Evolutionary conservation across 306 rosid genomes (phyloP).

Genomic region (Cyamopsis tetragonoloba): DNA sequence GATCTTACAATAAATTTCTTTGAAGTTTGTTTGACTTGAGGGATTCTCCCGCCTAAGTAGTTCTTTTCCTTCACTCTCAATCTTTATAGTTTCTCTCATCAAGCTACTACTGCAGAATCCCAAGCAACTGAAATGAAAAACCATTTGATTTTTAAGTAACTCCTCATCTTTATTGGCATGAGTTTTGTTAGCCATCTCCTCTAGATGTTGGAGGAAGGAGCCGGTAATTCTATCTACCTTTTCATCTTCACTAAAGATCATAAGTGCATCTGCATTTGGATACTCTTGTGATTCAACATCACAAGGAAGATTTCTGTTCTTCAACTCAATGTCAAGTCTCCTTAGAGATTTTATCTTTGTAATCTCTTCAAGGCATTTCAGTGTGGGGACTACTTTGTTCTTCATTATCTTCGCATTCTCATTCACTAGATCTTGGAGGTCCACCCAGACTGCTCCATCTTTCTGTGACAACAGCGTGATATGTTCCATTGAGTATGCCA

Average conservation of each 20-base stretch:
- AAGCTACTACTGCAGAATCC: slow-evolving; percentile 56
- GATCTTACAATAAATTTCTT: slow-evolving; percentile 36
- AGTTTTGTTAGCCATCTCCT: slow-evolving; percentile 39
- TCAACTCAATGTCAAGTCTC: slow-evolving; percentile 32
- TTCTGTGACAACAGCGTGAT: slow-evolving; percentile 29
- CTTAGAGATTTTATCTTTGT: slow-evolving; percentile 28
- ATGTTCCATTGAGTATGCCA: slow-evolving; percentile 43
- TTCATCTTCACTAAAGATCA: slow-evolving; percentile 30
- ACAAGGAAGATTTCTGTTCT: slow-evolving; percentile 15
- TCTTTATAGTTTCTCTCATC: slow-evolving; percentile 52
- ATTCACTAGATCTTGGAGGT: slow-evolving; percentile 27
- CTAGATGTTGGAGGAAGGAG: slow-evolving; percentile 43
- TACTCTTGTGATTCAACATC: slow-evolving; percentile 46
- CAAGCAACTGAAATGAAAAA: slow-evolving; percentile 51
- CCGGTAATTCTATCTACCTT: slow-evolving; percentile 39
- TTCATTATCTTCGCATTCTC: slow-evolving; percentile 42
- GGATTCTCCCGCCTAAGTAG: slow-evolving; percentile 61
- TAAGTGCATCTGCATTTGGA: slow-evolving; percentile 24
- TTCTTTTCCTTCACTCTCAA: slow-evolving; percentile 49
- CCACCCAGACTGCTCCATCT: not conserved
- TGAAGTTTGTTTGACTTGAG: slow-evolving; percentile 31
- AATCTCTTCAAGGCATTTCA: slow-evolving; percentile 34
- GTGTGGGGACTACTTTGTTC: slow-evolving; percentile 32
- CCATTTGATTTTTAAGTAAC: slow-evolving; percentile 38
- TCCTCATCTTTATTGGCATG: slow-evolving; percentile 40